phyloP scores from a whole-genome alignment of 2,329 filamentous ascomycete species.

The Fusarium scirpi region DNA sequence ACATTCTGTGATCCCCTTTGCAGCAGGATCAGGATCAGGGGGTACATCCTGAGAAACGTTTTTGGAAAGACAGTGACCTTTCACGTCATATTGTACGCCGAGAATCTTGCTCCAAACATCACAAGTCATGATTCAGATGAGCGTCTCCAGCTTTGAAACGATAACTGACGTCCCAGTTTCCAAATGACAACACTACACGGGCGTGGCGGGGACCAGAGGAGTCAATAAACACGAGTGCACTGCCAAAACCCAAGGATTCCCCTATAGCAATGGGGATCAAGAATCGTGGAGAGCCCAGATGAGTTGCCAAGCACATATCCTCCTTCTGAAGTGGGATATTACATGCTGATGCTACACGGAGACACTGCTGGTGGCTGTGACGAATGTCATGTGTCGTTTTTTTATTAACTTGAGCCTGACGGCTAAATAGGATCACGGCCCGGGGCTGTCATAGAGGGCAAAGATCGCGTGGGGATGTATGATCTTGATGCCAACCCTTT shows the following conservation, averaged over 20 bases:
- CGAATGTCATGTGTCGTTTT: conserved; percentile 32
- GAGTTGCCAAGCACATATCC: conserved; percentile 6
- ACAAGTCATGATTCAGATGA: not conserved
- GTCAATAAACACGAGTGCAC: not conserved
- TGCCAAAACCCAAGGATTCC: not conserved
- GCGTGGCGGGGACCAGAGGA: not conserved
- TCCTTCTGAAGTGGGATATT: conserved; percentile 8
- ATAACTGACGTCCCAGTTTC: not conserved
- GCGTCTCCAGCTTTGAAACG: not conserved
- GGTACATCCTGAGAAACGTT: conserved; percentile 20
- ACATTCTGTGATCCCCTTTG: conserved; percentile 39
- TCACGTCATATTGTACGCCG: conserved; percentile 27
- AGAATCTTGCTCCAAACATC: conserved; percentile 8
- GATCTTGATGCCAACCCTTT: conserved; percentile 14
- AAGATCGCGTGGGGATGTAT: conserved; percentile 35
- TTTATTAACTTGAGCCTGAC: conserved; percentile 24
- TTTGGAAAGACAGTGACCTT: conserved; percentile 13
- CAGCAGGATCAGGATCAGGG: conserved; percentile 36
- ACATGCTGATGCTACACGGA: not conserved
- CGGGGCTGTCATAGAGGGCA: conserved; percentile 24
- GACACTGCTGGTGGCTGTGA: conserved; percentile 30
- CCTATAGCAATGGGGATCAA: not conserved
- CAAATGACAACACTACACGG: not conserved
- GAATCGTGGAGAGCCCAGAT: conserved; percentile 8
- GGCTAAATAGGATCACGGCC: conserved; percentile 39